Conservation (phyloP, 495 filamentous ascomycete genomes). For the Aspergillus affinis region DNA sequence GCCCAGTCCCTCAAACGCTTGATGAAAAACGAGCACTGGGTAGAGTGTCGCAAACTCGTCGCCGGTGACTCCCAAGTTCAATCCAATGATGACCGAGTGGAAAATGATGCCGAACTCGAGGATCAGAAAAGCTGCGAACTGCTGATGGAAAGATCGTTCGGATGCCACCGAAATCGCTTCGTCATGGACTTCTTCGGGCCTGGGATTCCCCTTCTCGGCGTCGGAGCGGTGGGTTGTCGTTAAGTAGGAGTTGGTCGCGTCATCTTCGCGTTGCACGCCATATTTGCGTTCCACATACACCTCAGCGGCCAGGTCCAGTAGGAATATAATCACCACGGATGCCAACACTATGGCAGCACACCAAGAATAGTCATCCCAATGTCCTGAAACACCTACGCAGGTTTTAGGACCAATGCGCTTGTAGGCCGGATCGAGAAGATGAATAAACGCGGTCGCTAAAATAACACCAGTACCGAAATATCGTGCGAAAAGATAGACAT, state of each 20-base stretch:
- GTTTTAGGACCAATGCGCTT: slow-evolving; percentile 48
- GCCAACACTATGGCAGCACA: slow-evolving; percentile 36
- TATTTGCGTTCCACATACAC: slow-evolving; percentile 52
- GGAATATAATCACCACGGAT: slow-evolving; percentile 33
- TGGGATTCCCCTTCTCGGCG: background rate
- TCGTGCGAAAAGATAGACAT: slow-evolving; percentile 68
- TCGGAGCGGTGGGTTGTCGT: background rate
- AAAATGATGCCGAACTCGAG: slow-evolving; percentile 73
- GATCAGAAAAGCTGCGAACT: slow-evolving; percentile 40
- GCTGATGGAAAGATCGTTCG: slow-evolving; percentile 27
- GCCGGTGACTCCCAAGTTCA: slow-evolving; percentile 63
- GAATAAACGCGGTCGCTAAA: slow-evolving; percentile 65
- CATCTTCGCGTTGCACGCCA: slow-evolving; percentile 34
- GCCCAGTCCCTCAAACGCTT: slow-evolving; percentile 27
- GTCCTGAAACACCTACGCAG: slow-evolving; percentile 51
- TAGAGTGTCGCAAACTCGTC: slow-evolving; percentile 64
- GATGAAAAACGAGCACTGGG: slow-evolving; percentile 60
- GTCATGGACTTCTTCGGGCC: background rate
- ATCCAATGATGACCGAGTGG: slow-evolving; percentile 71
- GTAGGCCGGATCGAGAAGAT: slow-evolving; percentile 53
- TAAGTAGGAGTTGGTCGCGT: slow-evolving; percentile 21
- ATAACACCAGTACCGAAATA: slow-evolving; percentile 73
- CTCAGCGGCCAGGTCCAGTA: slow-evolving; percentile 42
- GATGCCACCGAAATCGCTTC: slow-evolving; percentile 5
- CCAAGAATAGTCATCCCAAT: slow-evolving; percentile 46